These are phyloP conservation scores for Rhamnella rubrinervis DNA, from an alignment of 331 rosid genomes.

Conservation along the genomic window DNA sequence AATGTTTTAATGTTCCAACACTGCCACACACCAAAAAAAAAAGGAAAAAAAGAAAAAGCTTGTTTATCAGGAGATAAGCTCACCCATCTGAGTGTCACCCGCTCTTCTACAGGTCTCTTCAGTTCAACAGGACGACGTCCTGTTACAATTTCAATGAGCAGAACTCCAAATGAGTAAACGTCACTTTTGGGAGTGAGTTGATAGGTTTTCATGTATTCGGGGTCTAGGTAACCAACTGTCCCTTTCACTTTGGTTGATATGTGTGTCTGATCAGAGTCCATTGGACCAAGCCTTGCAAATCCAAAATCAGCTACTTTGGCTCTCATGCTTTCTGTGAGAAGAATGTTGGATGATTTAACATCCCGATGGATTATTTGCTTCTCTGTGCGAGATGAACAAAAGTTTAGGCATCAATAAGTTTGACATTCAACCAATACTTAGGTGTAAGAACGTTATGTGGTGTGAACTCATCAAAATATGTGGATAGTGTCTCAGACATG, in stretches of 20 bases:
- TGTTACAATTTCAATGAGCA: constrained; percentile 75
- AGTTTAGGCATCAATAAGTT: constrained; percentile 21
- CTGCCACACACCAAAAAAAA: neutral
- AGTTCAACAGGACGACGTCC: constrained; percentile 96
- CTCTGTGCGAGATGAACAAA: constrained; percentile 51
- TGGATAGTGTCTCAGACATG: too few relatives aligned
- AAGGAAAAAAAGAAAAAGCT: neutral
- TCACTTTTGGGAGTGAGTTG: constrained; percentile 94
- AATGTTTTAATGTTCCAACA: neutral
- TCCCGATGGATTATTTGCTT: constrained; percentile 92
- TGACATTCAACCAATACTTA: neutral
- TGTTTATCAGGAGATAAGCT: constrained; percentile 29
- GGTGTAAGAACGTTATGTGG: neutral
- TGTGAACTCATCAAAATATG: too few relatives aligned
- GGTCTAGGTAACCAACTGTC: constrained; percentile 95
- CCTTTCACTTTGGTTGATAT: constrained; percentile 95
- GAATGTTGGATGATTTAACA: constrained; percentile 94
- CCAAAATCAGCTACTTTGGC: constrained; percentile 98
- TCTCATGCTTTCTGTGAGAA: constrained; percentile 92
- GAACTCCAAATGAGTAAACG: constrained; percentile 91
- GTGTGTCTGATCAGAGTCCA: constrained; percentile 73
- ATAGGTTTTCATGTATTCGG: constrained; percentile 90
- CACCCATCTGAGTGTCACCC: constrained; percentile 95
- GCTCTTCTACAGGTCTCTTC: constrained; percentile 61
- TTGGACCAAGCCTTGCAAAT: constrained; percentile 85